Base-by-base conservation (phyloP, 2,329 filamentous ascomycete genomes). In the Ceratocystis eucalypticola region DNA sequence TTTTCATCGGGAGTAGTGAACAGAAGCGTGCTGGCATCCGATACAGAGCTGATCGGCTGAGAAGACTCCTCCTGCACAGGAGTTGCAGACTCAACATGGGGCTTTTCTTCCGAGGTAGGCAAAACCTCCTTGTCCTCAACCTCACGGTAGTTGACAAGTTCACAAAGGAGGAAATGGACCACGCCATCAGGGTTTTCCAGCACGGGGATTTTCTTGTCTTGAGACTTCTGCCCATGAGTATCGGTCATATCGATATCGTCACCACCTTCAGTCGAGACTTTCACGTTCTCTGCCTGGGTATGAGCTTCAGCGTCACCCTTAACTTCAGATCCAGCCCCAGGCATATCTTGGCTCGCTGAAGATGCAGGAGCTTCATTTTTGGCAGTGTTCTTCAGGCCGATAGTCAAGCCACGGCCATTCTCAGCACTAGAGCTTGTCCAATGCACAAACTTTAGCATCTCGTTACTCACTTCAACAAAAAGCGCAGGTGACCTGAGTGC, bases 181-280 rank as follows among this genome's bases (percentile, higher is more conserved):
- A 99, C 91, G 3, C 94, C 94, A 74, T 97, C 94, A 0, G 93
- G 91, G 69, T 94, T 91, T 74, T 96, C 92, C 5, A 96, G 86
- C 12, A 92, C 81, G 0, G 94, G 93, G 15, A 68, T 25, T 7
- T 89, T 80, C 76, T 95, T 96, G 50, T 84, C 76, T 30, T 33
- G 33, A 68, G 96, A 91, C 74, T 93, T 96, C 2, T 83, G 79
- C 22, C 79, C 81, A 15, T 65, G 55, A 1, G 45, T 25, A 71
- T 90, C 88, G 1, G 79, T 74, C 78, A 85, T 83, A 30, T 84
- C 81, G 70, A 83, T 84, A 70, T 86, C 84, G 61, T 74, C 76
- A n/a, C 44, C 3, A 10, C 75, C 72, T 71, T 88, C 84, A 0
- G 84, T 87, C 1, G 84, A 82, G 20, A 77, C 79, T 72, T 86